phyloP scores from a whole-genome alignment of 2,329 filamentous ascomycete genomes.

The Microdochium trichocladiopsis region DNA sequence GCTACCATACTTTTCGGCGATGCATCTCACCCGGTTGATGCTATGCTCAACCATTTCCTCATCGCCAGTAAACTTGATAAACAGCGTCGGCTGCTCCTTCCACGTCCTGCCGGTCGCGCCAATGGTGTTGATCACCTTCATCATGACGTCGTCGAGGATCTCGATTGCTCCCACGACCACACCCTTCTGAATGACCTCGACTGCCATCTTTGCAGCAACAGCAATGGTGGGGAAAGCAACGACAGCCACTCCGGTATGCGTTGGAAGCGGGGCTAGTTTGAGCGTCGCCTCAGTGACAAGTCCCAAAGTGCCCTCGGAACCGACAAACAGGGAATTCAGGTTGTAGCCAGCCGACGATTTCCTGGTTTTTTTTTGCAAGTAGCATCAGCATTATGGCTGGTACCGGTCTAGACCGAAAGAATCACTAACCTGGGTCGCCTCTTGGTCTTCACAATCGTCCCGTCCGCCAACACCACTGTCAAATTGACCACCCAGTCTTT shows the following conservation, averaged over 20 bases:
- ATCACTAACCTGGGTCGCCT: conserved; percentile 36
- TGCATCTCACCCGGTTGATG: conserved; percentile 49
- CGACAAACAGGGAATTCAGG: conserved; percentile 60
- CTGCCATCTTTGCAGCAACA: conserved; percentile 56
- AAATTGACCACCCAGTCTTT: conserved; percentile 69
- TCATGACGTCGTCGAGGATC: conserved; percentile 57
- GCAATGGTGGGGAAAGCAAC: conserved; percentile 52
- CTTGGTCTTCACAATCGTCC: conserved; percentile 59
- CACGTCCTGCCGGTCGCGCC: conserved; percentile 52
- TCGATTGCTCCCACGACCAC: conserved; percentile 61
- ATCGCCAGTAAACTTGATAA: conserved; percentile 50
- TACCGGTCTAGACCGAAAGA: background rate
- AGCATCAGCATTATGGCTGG: too few relatives aligned
- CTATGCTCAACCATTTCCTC: conserved; percentile 48
- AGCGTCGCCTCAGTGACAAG: conserved; percentile 65
- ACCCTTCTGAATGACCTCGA: conserved; percentile 55
- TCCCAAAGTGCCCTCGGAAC: conserved; percentile 64
- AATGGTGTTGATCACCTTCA: conserved; percentile 58
- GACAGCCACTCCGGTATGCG: conserved; percentile 58
- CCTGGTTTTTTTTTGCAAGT: conserved; percentile 19
- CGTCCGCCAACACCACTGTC: conserved; percentile 65
- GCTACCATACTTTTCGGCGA: conserved; percentile 43
- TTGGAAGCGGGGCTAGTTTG: conserved; percentile 58
- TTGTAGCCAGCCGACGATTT: conserved; percentile 70
- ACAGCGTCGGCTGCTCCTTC: conserved; percentile 65